These are phyloP conservation scores for Inga leiocalycina DNA, from an alignment of 306 rosid genomes.

Conservation along the genomic window DNA sequence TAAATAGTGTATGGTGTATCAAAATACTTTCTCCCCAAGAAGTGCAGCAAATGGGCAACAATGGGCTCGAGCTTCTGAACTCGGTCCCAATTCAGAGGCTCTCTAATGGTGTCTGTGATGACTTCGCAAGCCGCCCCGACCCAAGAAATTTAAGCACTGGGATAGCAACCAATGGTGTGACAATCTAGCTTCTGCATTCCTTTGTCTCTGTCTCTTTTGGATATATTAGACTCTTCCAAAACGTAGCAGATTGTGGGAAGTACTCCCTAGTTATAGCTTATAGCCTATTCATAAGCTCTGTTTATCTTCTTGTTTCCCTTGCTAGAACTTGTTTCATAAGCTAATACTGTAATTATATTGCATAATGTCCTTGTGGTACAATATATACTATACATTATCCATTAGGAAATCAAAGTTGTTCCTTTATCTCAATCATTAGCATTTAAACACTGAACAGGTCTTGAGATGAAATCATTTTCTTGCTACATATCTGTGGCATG, in stretches of 20 bases:
- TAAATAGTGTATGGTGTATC: constrained; percentile 91
- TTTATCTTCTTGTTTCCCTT: constrained; percentile 1
- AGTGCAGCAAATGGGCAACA: constrained; percentile 92
- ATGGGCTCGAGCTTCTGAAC: constrained; percentile 76
- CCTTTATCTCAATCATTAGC: background rate
- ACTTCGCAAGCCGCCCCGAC: constrained; percentile 70
- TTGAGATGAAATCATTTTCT: background rate
- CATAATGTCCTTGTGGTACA: background rate
- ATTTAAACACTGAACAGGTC: background rate
- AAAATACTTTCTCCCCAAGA: constrained; percentile 94
- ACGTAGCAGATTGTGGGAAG: constrained; percentile 45
- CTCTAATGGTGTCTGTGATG: constrained; percentile 65
- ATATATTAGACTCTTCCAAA: constrained; percentile 28
- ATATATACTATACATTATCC: constrained; percentile 11
- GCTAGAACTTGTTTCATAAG: constrained; percentile 2
- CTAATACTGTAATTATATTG: constrained; percentile 7
- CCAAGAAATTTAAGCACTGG: constrained; percentile 76
- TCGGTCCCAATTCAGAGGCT: constrained; percentile 86
- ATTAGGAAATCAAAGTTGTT: background rate
- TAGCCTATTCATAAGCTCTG: constrained; percentile 39
- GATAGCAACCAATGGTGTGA: constrained; percentile 56
- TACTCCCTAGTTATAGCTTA: constrained; percentile 52
- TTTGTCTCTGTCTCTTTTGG: constrained; percentile 37
- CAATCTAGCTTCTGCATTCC: constrained; percentile 43
- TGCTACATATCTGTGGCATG: background rate